Evolutionary conservation across 768 basidiomycete genomes (phyloP).

Genomic region (Phaffia australis): DNA sequence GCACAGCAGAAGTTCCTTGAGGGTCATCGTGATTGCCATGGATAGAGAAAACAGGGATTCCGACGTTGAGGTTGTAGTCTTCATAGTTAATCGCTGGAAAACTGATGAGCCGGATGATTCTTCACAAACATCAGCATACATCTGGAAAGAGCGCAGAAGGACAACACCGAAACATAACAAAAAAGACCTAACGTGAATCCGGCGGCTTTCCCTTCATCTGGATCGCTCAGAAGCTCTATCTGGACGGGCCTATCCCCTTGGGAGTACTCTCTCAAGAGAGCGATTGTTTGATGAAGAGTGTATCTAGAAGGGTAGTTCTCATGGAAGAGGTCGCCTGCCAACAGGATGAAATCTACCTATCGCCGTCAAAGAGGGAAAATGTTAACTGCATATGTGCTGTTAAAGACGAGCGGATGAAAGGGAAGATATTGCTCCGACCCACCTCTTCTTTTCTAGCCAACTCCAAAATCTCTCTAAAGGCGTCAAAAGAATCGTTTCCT

Average conservation of each 20-base stretch:
- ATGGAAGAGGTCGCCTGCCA: conserved; percentile 94
- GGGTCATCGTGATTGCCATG: conserved; percentile 99
- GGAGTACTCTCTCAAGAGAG: conserved; percentile 79
- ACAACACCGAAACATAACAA: neutral
- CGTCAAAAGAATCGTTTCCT: conserved; percentile 88
- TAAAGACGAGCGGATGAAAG: neutral
- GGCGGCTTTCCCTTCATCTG: conserved; percentile 73
- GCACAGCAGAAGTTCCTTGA: conserved; percentile 81
- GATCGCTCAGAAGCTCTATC: conserved; percentile 83
- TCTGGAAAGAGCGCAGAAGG: neutral
- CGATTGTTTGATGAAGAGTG: conserved; percentile 76
- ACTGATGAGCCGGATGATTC: conserved; percentile 41
- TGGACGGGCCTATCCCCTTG: conserved; percentile 77
- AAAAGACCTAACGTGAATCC: conserved; percentile 64
- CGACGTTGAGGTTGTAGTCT: conserved; percentile 87
- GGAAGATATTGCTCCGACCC: conserved; percentile 1
- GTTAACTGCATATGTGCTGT: neutral
- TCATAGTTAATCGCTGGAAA: conserved; percentile 97
- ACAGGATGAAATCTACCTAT: conserved; percentile 88
- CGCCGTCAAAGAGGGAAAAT: neutral
- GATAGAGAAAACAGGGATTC: conserved; percentile 96
- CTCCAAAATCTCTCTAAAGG: conserved; percentile 86
- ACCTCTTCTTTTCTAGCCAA: conserved; percentile 62
- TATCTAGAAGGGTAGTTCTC: conserved; percentile 91
- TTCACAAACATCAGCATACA: neutral